Conservation (phyloP, 768 basidiomycete species). For the Cytidiella melzeri region DNA sequence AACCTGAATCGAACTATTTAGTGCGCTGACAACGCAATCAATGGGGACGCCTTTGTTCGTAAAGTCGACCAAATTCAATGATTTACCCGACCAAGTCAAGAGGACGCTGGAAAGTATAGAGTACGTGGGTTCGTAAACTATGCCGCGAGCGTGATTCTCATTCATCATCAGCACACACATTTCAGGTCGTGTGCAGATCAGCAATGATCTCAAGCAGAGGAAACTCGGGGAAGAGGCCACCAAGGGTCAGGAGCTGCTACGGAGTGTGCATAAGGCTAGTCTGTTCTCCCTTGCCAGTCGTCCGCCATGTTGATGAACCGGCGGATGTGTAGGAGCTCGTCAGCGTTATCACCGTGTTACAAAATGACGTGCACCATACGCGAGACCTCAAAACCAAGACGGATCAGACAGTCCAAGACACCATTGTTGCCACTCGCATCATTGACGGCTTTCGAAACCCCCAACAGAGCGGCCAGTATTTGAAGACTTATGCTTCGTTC, state of each 20-base stretch:
- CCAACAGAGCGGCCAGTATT: slow-evolving; percentile 59
- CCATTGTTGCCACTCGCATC: slow-evolving; percentile 68
- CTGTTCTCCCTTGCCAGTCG: background rate
- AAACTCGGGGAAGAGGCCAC: slow-evolving; percentile 71
- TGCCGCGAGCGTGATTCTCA: background rate
- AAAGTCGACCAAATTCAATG: slow-evolving; percentile 73
- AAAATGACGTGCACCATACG: slow-evolving; percentile 59
- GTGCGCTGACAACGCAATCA: too few species aligned
- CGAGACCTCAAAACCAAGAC: slow-evolving; percentile 70
- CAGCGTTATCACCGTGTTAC: slow-evolving; percentile 53
- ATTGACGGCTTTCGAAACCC: slow-evolving; percentile 76
- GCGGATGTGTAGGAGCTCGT: slow-evolving; percentile 51
- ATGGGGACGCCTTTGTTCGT: slow-evolving; percentile 37
- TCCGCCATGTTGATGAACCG: background rate
- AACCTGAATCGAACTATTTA: too few species aligned
- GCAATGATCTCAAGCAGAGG: slow-evolving; percentile 70
- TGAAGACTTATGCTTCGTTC: slow-evolving; percentile 77
- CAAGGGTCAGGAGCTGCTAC: slow-evolving; percentile 66
- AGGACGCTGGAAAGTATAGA: slow-evolving; percentile 63
- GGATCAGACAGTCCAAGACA: slow-evolving; percentile 76
- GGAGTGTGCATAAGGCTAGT: slow-evolving; percentile 58
- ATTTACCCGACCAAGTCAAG: slow-evolving; percentile 66
- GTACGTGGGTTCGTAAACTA: slow-evolving; percentile 33
- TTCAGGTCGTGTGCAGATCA: slow-evolving; percentile 74
- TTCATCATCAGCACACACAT: slow-evolving; percentile 47